Evolutionary conservation across 768 basidiomycete genomes (phyloP).

Genomic region (Neoboletus subvelutipes): DNA sequence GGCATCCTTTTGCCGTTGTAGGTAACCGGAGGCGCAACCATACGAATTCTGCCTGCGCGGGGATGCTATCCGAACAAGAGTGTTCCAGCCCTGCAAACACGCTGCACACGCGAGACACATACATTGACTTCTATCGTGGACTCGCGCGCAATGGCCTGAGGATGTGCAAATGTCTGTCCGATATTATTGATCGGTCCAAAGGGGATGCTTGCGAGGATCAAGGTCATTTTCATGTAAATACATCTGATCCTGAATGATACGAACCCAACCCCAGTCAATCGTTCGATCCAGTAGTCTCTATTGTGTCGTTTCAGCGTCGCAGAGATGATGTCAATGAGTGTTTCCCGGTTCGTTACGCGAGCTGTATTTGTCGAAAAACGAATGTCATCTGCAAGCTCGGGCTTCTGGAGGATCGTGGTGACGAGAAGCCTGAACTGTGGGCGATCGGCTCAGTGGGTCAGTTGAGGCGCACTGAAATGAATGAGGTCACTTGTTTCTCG

Average conservation of each 20-base stretch:
- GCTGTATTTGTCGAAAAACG: slow-evolving; percentile 72
- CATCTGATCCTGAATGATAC: slow-evolving; percentile 24
- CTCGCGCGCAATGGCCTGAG: slow-evolving; percentile 74
- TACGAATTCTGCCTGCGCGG: slow-evolving; percentile 70
- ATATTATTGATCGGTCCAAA: slow-evolving; percentile 94
- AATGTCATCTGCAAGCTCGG: slow-evolving; percentile 57
- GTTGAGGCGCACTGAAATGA: background rate
- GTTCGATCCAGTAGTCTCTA: slow-evolving; percentile 72
- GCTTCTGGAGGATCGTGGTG: slow-evolving; percentile 57
- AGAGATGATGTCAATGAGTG: slow-evolving; percentile 68
- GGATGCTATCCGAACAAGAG: slow-evolving; percentile 52
- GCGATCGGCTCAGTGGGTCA: slow-evolving; percentile 12
- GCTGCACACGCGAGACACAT: slow-evolving; percentile 37
- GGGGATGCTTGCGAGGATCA: slow-evolving; percentile 53
- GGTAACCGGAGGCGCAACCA: slow-evolving; percentile 77
- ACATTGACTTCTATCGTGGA: slow-evolving; percentile 80
- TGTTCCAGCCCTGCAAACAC: slow-evolving; percentile 12
- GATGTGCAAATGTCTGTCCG: slow-evolving; percentile 84
- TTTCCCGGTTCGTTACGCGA: slow-evolving; percentile 73
- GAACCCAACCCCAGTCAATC: slow-evolving; percentile 77
- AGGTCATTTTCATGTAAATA: slow-evolving; percentile 10
- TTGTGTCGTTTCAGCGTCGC: slow-evolving; percentile 53
- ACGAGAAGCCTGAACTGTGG: slow-evolving; percentile 69
- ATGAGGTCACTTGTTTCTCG: slow-evolving; percentile 65
- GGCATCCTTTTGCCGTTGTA: slow-evolving; percentile 82